Conservation (phyloP, 139 green algal genomes). For the Chlorella sp. region DNA sequence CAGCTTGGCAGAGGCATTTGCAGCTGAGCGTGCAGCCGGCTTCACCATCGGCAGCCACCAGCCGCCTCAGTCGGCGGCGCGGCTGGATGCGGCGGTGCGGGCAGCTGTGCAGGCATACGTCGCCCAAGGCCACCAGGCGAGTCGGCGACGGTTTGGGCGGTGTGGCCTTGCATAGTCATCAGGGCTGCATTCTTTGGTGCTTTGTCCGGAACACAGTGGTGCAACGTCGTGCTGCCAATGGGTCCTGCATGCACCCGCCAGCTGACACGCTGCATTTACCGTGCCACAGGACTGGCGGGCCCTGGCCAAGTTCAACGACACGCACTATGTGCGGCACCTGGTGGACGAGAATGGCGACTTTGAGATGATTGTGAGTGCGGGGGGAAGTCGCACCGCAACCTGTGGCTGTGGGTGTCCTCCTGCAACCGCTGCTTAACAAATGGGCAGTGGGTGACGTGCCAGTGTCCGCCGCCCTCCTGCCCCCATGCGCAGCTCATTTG, state of each 20-base stretch:
- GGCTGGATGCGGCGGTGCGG: background rate
- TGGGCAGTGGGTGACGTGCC: too few relatives aligned
- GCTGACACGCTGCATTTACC: too few relatives aligned
- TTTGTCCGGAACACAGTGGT: too few relatives aligned
- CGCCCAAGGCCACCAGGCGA: background rate
- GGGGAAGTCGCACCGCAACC: background rate
- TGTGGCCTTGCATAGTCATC: too few relatives aligned
- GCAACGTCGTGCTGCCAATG: too few relatives aligned
- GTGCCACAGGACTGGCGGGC: slow-evolving; percentile 32
- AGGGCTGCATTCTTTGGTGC: too few relatives aligned
- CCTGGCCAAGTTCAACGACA: slow-evolving; percentile 38
- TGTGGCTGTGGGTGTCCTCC: background rate
- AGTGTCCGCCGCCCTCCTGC: too few relatives aligned
- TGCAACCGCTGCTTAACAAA: background rate
- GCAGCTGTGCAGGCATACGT: background rate
- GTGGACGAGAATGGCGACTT: slow-evolving; percentile 47
- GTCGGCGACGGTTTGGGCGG: too few relatives aligned
- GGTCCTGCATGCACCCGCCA: too few relatives aligned
- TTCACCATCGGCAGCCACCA: slow-evolving; percentile 9
- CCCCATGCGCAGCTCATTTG: slow-evolving; percentile 40
- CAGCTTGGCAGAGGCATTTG: background rate
- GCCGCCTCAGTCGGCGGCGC: slow-evolving; percentile 1
- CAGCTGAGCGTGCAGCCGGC: background rate
- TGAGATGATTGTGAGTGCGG: slow-evolving; percentile 47
- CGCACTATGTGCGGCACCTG: slow-evolving; percentile 56